Percentiles rank a stretch among this genome's conserved stretches.
phyloP scores from a whole-genome alignment of 1,139 yeast species.

The Starmera stellimalicola region DNA sequence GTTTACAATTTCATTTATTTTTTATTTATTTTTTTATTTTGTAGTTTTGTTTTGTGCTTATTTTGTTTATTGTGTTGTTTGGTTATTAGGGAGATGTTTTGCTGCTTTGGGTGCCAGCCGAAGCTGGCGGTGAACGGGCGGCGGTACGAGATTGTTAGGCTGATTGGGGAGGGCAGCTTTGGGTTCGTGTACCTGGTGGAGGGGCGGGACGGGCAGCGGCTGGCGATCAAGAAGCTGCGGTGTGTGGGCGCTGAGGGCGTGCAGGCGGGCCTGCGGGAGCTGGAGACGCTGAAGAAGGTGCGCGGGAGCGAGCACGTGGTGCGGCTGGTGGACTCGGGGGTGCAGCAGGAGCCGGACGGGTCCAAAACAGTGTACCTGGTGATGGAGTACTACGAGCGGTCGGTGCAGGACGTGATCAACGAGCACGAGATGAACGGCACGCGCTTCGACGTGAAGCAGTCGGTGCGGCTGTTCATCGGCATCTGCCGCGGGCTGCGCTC shows the following conservation, averaged over 20 bases:
- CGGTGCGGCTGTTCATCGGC: conserved; percentile 53
- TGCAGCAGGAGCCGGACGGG: conserved; percentile 69
- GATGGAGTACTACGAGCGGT: conserved; percentile 66
- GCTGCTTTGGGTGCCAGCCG: conserved; percentile 28
- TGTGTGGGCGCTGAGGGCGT: conserved; percentile 79
- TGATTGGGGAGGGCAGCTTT: conserved; percentile 86
- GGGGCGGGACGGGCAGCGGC: conserved; percentile 37
- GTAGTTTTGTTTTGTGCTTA: not conserved
- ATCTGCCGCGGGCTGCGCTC: conserved; percentile 66
- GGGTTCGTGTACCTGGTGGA: conserved; percentile 81
- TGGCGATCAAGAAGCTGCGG: conserved; percentile 82
- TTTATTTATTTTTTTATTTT: not conserved
- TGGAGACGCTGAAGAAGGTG: conserved; percentile 67
- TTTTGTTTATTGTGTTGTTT: not conserved
- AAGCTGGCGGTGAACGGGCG: conserved; percentile 44
- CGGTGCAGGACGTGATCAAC: conserved; percentile 72
- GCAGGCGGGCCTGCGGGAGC: conserved; percentile 64
- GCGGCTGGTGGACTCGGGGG: conserved; percentile 58
- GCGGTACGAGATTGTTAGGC: conserved; percentile 47
- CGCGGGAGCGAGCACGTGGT: conserved; percentile 53
- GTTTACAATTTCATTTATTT: not conserved
- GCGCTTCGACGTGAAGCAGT: conserved; percentile 49
- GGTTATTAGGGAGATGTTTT: conserved; percentile 7
- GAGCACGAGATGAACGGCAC: conserved; percentile 46
- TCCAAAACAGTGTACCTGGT: conserved; percentile 69